A percentile compares a stretch with the other conserved stretches of the same genome.
Conservation (phyloP, 768 basidiomycete species). For the Boletus vinaceobasis region DNA sequence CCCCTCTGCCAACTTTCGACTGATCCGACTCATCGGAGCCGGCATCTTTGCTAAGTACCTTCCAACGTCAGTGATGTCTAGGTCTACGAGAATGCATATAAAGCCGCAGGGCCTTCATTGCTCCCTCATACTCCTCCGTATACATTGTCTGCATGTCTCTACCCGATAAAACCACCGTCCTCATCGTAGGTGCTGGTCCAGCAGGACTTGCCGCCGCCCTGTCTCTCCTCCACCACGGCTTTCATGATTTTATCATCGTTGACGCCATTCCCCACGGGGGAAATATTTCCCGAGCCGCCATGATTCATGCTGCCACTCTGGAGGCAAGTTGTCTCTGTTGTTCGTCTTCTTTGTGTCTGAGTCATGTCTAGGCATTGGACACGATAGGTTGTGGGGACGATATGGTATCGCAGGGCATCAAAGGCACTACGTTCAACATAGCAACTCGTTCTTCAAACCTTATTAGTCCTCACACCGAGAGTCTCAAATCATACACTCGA, state of each 20-base stretch:
- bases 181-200: constrained; percentile 52
- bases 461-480: constrained; percentile 29
- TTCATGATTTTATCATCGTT: constrained; percentile 41
- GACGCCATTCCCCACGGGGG: constrained; percentile 35
- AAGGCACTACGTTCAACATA: too few species aligned
- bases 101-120: too few species aligned
- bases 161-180: constrained; percentile 35
- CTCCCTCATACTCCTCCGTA: too few species aligned
- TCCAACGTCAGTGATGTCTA: too few species aligned
- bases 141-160: too few species aligned
- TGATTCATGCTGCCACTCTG: constrained; percentile 50
- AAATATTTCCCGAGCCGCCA: constrained; percentile 42
- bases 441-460: too few species aligned
- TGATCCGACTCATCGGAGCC: too few species aligned
- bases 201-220: constrained; percentile 45
- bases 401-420: constrained; percentile 37
- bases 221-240: constrained; percentile 41
- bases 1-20: too few species aligned
- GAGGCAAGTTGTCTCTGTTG: constrained; percentile 36
- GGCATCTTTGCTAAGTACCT: too few species aligned
- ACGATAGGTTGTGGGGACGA: constrained; percentile 40
- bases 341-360: constrained; percentile 23
- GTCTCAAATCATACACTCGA: constrained; percentile 39
- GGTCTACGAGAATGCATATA: too few species aligned
- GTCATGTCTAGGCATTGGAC: constrained; percentile 42